phyloP scores from a whole-genome alignment of 305 asterid genomes.

The Fraxinus paxiana region DNA sequence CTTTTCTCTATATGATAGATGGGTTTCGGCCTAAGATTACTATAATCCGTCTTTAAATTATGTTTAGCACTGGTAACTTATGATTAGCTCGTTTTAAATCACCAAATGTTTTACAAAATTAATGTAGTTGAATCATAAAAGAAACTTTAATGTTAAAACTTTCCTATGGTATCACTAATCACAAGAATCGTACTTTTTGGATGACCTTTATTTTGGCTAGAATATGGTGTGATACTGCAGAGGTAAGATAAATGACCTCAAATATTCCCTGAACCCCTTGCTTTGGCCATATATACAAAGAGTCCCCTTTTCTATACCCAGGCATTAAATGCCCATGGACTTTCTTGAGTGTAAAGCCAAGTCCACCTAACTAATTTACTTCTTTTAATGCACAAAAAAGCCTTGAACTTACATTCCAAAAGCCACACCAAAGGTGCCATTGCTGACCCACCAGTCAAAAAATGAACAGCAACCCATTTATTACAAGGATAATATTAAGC shows the following conservation, averaged over 20 bases:
- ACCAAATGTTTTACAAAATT: neutral
- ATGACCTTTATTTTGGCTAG: neutral
- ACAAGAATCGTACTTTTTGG: neutral
- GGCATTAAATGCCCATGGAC: slow-evolving; percentile 30
- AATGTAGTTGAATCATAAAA: neutral
- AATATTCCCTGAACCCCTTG: neutral
- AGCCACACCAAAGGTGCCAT: slow-evolving; percentile 51
- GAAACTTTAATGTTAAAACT: neutral
- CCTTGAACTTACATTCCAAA: slow-evolving; percentile 26
- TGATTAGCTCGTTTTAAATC: neutral
- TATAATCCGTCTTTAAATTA: neutral
- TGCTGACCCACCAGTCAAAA: slow-evolving; percentile 45
- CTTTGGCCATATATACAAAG: neutral
- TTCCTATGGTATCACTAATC: neutral
- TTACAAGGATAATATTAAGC: neutral
- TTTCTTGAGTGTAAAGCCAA: slow-evolving; percentile 32
- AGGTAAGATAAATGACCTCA: neutral
- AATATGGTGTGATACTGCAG: neutral
- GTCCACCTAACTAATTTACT: slow-evolving; percentile 40
- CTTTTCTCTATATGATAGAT: neutral
- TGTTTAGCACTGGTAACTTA: neutral
- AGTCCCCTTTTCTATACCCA: slow-evolving; percentile 1
- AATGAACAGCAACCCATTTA: slow-evolving; percentile 23
- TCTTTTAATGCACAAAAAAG: slow-evolving; percentile 68
- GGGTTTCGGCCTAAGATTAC: neutral